Base-by-base conservation (phyloP, 1,139 yeast species). In the Hyphopichia khmerensis region DNA sequence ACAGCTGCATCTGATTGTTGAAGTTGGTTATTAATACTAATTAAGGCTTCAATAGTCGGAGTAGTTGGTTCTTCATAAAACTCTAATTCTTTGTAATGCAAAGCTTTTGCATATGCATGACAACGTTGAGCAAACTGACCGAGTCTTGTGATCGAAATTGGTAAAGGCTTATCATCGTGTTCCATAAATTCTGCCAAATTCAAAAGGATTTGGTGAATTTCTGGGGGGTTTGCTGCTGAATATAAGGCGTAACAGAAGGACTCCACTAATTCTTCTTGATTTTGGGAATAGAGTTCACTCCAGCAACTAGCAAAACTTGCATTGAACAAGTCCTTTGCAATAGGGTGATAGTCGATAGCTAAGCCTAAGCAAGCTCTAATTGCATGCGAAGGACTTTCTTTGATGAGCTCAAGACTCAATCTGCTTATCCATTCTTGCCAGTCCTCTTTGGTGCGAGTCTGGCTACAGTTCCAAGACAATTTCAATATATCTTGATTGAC, bases 1-100 rank as follows among this genome's bases (percentile, higher is more conserved):
- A 93, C 89, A 0, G 99, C 99, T 0, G 99, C 97, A 66, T 95
- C 99, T 0, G 96, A 84, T 59, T 95, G 99, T 53, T 93, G 98
- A 23, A 95, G 69, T 55, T 91, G 96, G 56, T 93, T 95, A 60
- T 95, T 95, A 53, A 95, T 91, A 50, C 90, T 84, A 43, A 95
- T 93, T 53, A 95, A 72, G 0, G 96, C 81, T 56, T 95, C 99
- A 48, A 95, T 90, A 0, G 96, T 90, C 8, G 95, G 87, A 0
- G 96, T 86, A 0, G 93, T 80, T 1, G 96, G 96, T 53, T 91
- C 97, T 52, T 89, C 95, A 54, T 90, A 88, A 57, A 91, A 93
- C 56, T 95, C 99, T 27, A 90, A 71, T 58, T 95, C 99, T 60
- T 93, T 91, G 63, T 93, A 95, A 59, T 95, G 99, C 46, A 95